Base-by-base conservation (phyloP, 1,284 basidiomycete genomes). In the Boletellus dicymbophilus region DNA sequence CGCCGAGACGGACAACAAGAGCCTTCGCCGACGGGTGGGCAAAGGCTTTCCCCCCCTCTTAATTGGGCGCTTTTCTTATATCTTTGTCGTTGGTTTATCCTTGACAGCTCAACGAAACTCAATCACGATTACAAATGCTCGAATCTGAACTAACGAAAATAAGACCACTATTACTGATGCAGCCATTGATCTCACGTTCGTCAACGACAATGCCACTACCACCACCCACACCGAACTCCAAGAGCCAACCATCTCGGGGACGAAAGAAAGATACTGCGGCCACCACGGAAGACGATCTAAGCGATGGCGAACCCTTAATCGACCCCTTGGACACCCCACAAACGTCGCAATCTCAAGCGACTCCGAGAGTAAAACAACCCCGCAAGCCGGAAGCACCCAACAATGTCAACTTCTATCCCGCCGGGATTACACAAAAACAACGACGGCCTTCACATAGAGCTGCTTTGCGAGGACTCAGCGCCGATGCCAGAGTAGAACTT, bases 21-120 rank as follows among this genome's bases (percentile, higher is more conserved):
- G 66, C 18, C 71, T 85, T 23, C 78, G 79, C 30, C 76, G 79
- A 48, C 81, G 79, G 68, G 85, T 85, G 44, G 60, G 25, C n/a
- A n/a, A n/a, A n/a, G n/a, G n/a, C n/a, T n/a, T 45, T 5, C 9
- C 20, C 30, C 51, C 18, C 31, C 39, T 7, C 49, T 15, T 6
- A 15, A 16, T 30, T 13, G 18, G 6, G 37, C 43, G 18, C 52
- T 31, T 15, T 39, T 25, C 45, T 65, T 16, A 63, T 46, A n/a
- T n/a, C n/a, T n/a, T n/a, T n/a, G n/a, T n/a, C n/a, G n/a, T n/a
- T n/a, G n/a, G n/a, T n/a, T n/a, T n/a, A n/a, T n/a, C n/a, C n/a
- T 54, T 40, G 18, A 26, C 53, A 79, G 78, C 70, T 79, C 16
- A 52, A 62, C 20, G 75, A 78, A 53, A 62, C 73, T 3, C 69